Evolutionary conservation across 2,329 filamentous ascomycete genomes (phyloP).

Genomic region (Penicillium aurantiogriseum): DNA sequence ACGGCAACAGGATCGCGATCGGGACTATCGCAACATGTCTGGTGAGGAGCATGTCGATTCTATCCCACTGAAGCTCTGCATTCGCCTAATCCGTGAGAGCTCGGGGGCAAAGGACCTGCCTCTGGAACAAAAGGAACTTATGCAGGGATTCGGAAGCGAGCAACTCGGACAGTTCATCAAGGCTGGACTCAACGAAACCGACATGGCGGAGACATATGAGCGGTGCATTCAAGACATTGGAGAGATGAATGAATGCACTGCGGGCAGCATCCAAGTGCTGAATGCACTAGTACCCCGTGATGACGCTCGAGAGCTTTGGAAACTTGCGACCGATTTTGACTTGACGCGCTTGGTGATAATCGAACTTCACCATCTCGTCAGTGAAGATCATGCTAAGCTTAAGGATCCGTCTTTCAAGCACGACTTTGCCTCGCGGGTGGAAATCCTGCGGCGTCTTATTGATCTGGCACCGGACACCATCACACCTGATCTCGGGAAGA

Average conservation of each 20-base stretch:
- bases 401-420: constrained; percentile 40
- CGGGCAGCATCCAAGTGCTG: constrained; percentile 71
- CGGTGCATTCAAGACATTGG: constrained; percentile 69
- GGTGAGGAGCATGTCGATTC: constrained; percentile 35
- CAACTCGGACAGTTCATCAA: constrained; percentile 62
- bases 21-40: constrained; percentile 25
- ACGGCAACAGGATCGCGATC: constrained; percentile 42
- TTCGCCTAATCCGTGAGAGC: constrained; percentile 71
- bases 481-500: constrained; percentile 58
- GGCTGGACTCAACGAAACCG: constrained; percentile 55
- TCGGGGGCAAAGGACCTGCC: constrained; percentile 56
- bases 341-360: constrained; percentile 62
- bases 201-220: constrained; percentile 62
- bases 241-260: constrained; percentile 60
- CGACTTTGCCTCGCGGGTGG: constrained; percentile 54
- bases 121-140: constrained; percentile 58
- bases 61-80: constrained; percentile 54
- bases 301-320: constrained; percentile 53
- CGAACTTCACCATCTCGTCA: constrained; percentile 61
- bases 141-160: constrained; percentile 63
- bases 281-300: constrained; percentile 44
- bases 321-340: constrained; percentile 61
- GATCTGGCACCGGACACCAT: constrained; percentile 62
- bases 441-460: constrained; percentile 61
- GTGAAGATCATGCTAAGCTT: constrained; percentile 44